A percentile compares a stretch with the other conserved stretches of the same genome.
phyloP scores from a whole-genome alignment of 176 grass and related monocot genomes.

The Pontederia paniculata region DNA sequence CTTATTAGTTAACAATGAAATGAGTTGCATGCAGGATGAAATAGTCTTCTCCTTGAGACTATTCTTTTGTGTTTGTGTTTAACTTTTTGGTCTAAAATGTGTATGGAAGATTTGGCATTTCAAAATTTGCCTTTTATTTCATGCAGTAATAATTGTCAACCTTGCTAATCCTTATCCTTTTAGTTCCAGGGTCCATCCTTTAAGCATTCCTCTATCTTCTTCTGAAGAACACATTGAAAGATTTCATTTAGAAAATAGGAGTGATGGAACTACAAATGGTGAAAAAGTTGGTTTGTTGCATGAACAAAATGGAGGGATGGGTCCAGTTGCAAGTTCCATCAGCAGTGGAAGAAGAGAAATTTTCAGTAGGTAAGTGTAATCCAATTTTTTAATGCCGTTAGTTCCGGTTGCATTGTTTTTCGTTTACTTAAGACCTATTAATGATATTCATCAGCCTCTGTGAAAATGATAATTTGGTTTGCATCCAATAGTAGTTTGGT shows the following conservation, averaged over 20 bases:
- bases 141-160: too few species aligned
- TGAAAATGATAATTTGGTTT: too few species aligned
- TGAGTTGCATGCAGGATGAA: too few species aligned
- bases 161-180: conserved; percentile 11
- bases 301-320: conserved; percentile 42
- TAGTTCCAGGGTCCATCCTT: conserved; percentile 39
- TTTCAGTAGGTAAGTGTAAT: conserved; percentile 48
- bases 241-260: conserved; percentile 26
- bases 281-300: conserved; percentile 34
- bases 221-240: conserved; percentile 28
- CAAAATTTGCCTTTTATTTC: background rate
- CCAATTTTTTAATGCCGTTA: background rate
- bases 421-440: background rate
- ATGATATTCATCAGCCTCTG: too few species aligned
- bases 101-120: too few species aligned
- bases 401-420: background rate
- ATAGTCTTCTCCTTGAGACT: too few species aligned
- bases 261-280: conserved; percentile 31
- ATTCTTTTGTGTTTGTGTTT: too few species aligned
- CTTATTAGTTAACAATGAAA: too few species aligned
- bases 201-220: conserved; percentile 36
- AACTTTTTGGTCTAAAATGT: too few species aligned
- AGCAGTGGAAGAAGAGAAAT: conserved; percentile 44
- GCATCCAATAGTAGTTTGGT: too few species aligned
- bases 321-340: conserved; percentile 54